A percentile compares a stretch with the other conserved stretches of the same genome.
Evolutionary conservation across 164 flowering plant species (phyloP).

Genomic region (Protea cynaroides): DNA sequence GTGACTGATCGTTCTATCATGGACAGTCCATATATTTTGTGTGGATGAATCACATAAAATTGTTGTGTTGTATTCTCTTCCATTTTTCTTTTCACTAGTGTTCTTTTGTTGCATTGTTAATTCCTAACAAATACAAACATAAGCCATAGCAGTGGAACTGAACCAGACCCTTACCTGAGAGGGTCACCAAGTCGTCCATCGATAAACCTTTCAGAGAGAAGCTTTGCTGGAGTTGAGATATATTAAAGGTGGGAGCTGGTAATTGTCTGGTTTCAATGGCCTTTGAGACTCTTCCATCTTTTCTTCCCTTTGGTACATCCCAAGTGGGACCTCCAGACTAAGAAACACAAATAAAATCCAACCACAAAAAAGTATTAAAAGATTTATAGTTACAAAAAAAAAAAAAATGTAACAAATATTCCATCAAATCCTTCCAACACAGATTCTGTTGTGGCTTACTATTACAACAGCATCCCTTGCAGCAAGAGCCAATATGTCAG

Average conservation of each 20-base stretch:
- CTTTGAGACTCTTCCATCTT: conserved; percentile 73
- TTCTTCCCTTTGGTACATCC: conserved; percentile 86
- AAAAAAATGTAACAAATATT: background rate
- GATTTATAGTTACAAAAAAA: background rate
- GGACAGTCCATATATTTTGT: no score
- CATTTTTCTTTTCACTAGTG: no score
- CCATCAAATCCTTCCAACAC: no score
- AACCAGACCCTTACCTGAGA: conserved; percentile 80
- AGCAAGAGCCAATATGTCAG: conserved; percentile 79
- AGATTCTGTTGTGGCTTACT: conserved; percentile 37
- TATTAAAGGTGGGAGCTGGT: conserved; percentile 72
- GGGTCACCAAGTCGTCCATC: conserved; percentile 64
- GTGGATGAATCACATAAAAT: no score
- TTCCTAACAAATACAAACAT: no score
- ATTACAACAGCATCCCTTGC: conserved; percentile 76
- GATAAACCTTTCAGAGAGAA: conserved; percentile 80
- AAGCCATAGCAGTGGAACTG: no score
- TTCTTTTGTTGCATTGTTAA: no score
- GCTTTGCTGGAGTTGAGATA: conserved; percentile 66
- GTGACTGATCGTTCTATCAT: no score
- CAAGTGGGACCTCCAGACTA: conserved; percentile 88
- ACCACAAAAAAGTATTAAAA: conserved; percentile 4
- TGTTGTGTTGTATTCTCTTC: no score
- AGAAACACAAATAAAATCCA: background rate
- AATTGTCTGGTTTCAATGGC: conserved; percentile 61